Conservation (phyloP, 148 eudicot genomes). For the Pharnaceum exiguum region DNA sequence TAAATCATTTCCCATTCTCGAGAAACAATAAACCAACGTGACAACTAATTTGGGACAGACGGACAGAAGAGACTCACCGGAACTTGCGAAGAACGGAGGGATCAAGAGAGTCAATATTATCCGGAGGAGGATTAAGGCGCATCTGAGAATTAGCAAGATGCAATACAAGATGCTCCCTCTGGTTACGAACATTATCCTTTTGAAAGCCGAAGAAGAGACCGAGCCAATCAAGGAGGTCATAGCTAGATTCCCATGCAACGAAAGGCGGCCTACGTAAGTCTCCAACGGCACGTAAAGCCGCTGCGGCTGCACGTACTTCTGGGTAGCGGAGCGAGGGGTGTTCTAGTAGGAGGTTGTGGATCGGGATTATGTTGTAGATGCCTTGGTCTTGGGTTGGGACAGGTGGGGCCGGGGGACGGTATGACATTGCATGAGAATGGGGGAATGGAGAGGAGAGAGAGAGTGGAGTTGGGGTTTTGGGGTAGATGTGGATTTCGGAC, state of each 20-base stretch:
- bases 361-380: slow-evolving; percentile 82
- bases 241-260: slow-evolving; percentile 30
- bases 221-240: slow-evolving; percentile 86
- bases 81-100: slow-evolving; percentile 44
- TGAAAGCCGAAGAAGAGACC: slow-evolving; percentile 84
- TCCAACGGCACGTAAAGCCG: slow-evolving; percentile 50
- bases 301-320: slow-evolving; percentile 80
- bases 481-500: not conserved
- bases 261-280: slow-evolving; percentile 76
- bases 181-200: slow-evolving; percentile 71
- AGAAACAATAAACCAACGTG: too few species aligned
- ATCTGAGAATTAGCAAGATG: slow-evolving; percentile 80
- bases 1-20: too few species aligned
- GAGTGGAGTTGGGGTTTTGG: not conserved
- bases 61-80: slow-evolving; percentile 47
- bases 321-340: slow-evolving; percentile 81
- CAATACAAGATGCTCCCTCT: slow-evolving; percentile 80
- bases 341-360: slow-evolving; percentile 56
- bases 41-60: too few species aligned
- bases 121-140: slow-evolving; percentile 57
- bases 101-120: slow-evolving; percentile 42
- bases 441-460: not conserved
- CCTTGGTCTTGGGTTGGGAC: slow-evolving; percentile 3
- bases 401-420: not conserved
- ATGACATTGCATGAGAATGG: not conserved